Base-by-base conservation (phyloP, 192 early-diverging fungal genomes). In the Rhizophlyctis rosea region DNA sequence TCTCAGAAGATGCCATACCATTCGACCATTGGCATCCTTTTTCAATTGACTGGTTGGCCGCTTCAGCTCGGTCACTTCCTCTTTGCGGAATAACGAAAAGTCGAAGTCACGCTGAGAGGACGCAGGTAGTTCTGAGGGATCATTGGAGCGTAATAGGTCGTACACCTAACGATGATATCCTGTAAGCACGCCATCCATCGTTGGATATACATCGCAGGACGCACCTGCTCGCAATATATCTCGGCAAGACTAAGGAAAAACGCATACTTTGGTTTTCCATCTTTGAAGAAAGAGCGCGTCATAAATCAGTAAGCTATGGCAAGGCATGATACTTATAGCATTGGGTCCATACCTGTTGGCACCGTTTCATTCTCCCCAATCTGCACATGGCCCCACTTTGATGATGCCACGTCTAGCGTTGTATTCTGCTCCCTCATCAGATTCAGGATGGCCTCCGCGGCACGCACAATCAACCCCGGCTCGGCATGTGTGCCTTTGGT, bases 391-490 rank as follows among this genome's bases (percentile, higher is more conserved):
- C 52, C 23, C 23, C 52, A 28, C 24, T 54, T 54, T 0, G 52
- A 54, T 13, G 14, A n/a, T 24, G 13, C 16, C 24, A 54, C 29
- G 1, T 1, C 24, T 24, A 54, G 29, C 52, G 52, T 14, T 14
- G 25, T 14, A 21, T 5, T 50, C 55, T 21, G 50, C n/a, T 5
- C 29, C 23, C 54, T 53, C 2, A 68, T 50, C 3, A 57, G 58
- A 1, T 28, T 44, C 28, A 68, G 47, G 0, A 68, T 35, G 3
- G 16, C 16, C 4, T 60, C 59, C 9, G 61, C 54, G 11, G 59
- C 31, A n/a, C 67, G 58, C 13, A 61, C 23, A 16, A 68, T 30
- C 11, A 68, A 4, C 4, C 67, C 67, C 25, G 67, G 67, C 7
- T 68, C 23, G 5, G 54, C 59, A 2, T 50, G 3, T 3, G 54